Evolutionary conservation across 2,329 filamentous ascomycete genomes (phyloP).

Genomic region (Fusarium oxysporum): DNA sequence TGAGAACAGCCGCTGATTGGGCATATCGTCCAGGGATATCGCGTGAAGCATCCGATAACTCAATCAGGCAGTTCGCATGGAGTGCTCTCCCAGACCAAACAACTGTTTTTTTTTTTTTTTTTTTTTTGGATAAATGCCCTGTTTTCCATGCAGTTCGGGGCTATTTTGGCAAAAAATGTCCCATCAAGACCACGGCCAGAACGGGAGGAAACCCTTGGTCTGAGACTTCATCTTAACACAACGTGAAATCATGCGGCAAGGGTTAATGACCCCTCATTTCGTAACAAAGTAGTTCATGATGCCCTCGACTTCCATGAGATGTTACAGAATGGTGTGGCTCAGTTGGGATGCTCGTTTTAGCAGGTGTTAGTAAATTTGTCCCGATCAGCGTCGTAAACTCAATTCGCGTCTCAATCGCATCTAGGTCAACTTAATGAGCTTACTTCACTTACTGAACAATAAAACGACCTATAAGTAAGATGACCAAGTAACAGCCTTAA

Average conservation of each 20-base stretch:
- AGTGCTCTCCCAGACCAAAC: no score
- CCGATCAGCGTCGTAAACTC: no score
- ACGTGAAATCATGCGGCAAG: background rate
- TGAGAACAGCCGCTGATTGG: background rate
- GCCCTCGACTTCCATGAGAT: fast-evolving
- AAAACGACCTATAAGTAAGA: background rate
- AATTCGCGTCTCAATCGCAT: no score
- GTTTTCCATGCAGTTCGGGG: background rate
- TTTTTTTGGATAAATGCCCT: background rate
- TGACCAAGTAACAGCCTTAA: background rate
- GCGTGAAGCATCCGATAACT: background rate
- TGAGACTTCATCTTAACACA: background rate
- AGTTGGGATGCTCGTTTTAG: fast-evolving
- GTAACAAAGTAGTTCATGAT: fast-evolving
- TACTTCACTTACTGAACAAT: background rate
- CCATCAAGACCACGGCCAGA: fast-evolving
- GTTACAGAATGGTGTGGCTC: no score
- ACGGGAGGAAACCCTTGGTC: background rate
- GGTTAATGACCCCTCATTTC: background rate
- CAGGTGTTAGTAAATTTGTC: fast-evolving
- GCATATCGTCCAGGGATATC: no score
- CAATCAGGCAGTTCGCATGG: background rate
- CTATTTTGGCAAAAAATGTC: background rate
- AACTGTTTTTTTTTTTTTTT: background rate
- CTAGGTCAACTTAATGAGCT: no score